A percentile compares a stretch with the other conserved stretches of the same genome.
These are phyloP conservation scores for Monilinia aucupariae DNA, from an alignment of 2,329 filamentous ascomycete genomes.

Conservation along the genomic window DNA sequence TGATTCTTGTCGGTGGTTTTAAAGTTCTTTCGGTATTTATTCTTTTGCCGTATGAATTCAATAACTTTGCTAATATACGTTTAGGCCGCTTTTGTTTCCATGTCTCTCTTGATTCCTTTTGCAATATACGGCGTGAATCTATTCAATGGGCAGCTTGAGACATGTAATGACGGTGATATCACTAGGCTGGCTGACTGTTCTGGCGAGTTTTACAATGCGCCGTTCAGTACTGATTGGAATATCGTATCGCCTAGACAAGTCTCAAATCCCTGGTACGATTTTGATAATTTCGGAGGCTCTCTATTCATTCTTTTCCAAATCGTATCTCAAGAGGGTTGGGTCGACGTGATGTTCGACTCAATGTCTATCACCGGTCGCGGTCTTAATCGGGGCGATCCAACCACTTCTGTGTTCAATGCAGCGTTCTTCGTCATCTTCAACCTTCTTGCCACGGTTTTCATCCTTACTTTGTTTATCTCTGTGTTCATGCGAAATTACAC, in stretches of 20 bases:
- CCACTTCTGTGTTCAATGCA: slow-evolving; percentile 72
- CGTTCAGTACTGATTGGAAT: slow-evolving; percentile 69
- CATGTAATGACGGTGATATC: slow-evolving; percentile 71
- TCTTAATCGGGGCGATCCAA: slow-evolving; percentile 63
- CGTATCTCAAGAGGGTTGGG: slow-evolving; percentile 97
- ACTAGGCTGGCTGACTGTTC: slow-evolving; percentile 68
- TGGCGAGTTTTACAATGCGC: slow-evolving; percentile 71
- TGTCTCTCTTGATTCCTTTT: slow-evolving; percentile 92
- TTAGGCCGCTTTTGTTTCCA: slow-evolving; percentile 74
- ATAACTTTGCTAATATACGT: slow-evolving; percentile 27
- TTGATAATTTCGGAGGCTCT: slow-evolving; percentile 90
- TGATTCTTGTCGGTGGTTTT: slow-evolving; percentile 90
- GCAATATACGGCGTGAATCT: slow-evolving; percentile 93
- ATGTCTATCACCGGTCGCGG: slow-evolving; percentile 75
- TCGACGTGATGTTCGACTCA: slow-evolving; percentile 80
- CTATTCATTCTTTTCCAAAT: slow-evolving; percentile 98
- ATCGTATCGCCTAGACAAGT: slow-evolving; percentile 78
- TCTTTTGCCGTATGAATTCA: background rate
- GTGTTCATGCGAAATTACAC: slow-evolving; percentile 99
- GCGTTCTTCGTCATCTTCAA: slow-evolving; percentile 97
- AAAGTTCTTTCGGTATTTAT: slow-evolving; percentile 61
- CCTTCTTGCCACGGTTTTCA: slow-evolving; percentile 89
- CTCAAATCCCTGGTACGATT: slow-evolving; percentile 78
- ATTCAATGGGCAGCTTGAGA: slow-evolving; percentile 74
- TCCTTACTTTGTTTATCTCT: slow-evolving; percentile 94